Base-by-base conservation (phyloP, 2,329 filamentous ascomycete species). In the Metarhizium humberi region DNA sequence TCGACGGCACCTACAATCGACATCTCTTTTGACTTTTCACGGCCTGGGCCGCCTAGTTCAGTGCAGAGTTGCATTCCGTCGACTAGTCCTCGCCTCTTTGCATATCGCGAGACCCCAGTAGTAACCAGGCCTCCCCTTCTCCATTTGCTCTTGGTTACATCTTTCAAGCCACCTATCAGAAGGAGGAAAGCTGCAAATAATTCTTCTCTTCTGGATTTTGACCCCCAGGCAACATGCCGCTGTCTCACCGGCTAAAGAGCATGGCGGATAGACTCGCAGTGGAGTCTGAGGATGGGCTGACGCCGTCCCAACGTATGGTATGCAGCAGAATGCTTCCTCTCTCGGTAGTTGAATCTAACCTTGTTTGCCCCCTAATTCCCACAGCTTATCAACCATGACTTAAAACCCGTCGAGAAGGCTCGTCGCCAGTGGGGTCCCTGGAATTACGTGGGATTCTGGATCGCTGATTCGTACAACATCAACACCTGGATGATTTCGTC, bases 401-500 rank as follows among this genome's bases (percentile, higher is more conserved):
- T 94, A 60, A 91, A 90, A 67, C 77, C 84, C 64, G 90, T 96
- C 52, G 90, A 95, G 67, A 84, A 84, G 16, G 83, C 82, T 60
- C 82, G 90, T 56, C 84, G 92, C 54, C 82, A 89, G 79, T 96
- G 92, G 91, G 84, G 85, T 18, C 75, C 87, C 34, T 90, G 87
- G 83, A 95, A 95, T 70, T 96, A 91, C 67, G 87, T 95, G 45
- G 88, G 84, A 14, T 94, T 94, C 67, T 92, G 89, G 89, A 80
- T 94, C 64, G 86, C 88, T 34, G 88, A 92, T 71, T 87, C 84
- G 0, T 90, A 92, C 74, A 92, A 92, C 69, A 90, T 94, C 67
- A 94, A 92, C 71, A 94, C 90, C 2, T 95, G 90, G 91, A 95
- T 95, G 89, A 94, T 95, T 59, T 87, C 88, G 0, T 90, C 87